Conservation (phyloP, 441 rosid species). For the Euphorbia schlechtendalii region DNA sequence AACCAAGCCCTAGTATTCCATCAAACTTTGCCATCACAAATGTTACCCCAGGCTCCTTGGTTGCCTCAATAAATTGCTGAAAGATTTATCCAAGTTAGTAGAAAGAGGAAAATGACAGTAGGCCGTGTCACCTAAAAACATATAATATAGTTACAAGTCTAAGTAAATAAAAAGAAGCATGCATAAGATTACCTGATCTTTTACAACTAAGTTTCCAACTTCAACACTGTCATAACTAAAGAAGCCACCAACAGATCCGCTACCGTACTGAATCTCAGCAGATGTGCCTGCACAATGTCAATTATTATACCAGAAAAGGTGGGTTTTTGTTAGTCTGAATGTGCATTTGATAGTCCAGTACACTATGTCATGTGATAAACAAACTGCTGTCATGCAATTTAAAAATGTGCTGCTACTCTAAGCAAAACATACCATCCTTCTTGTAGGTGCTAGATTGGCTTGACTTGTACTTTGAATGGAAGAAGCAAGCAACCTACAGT, state of each 20-base stretch:
- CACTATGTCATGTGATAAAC: slow-evolving; percentile 3
- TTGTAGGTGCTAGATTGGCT: slow-evolving; percentile 30
- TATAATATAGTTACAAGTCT: not conserved
- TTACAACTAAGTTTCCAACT: slow-evolving; percentile 57
- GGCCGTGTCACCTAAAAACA: not conserved
- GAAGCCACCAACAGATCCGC: slow-evolving; percentile 74
- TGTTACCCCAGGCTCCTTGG: slow-evolving; percentile 61
- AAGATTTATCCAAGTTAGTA: not conserved
- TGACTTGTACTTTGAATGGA: slow-evolving; percentile 30
- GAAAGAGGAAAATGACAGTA: not conserved
- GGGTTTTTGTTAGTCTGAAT: not conserved
- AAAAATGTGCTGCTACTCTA: not conserved
- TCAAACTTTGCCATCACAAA: slow-evolving; percentile 75
- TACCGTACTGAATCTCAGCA: slow-evolving; percentile 63
- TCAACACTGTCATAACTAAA: slow-evolving; percentile 59
- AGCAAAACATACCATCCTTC: slow-evolving; percentile 47
- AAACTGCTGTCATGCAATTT: not conserved
- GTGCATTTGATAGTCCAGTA: not conserved
- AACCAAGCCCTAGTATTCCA: slow-evolving; percentile 84
- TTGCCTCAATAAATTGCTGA: slow-evolving; percentile 80
- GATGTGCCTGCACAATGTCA: slow-evolving; percentile 48
- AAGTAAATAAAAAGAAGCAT: not conserved
- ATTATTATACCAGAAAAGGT: not conserved
- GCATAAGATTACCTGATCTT: slow-evolving; percentile 46
- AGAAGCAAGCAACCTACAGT: slow-evolving; percentile 56